phyloP scores from a whole-genome alignment of 2,329 filamentous ascomycete genomes.

The Calonectria montana region DNA sequence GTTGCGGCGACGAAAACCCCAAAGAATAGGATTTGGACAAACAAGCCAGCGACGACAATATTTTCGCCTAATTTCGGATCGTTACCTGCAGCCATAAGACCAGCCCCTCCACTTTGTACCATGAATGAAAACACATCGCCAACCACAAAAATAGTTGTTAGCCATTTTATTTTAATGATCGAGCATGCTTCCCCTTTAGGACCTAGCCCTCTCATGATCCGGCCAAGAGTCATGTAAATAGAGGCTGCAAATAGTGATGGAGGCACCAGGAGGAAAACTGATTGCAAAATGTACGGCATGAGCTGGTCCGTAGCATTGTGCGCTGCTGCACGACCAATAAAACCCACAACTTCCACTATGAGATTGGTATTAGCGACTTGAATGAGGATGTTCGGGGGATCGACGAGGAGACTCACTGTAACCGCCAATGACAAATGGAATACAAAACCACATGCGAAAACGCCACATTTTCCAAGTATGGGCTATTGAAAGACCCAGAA shows the following conservation, averaged over 20 bases:
- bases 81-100: conserved; percentile 37
- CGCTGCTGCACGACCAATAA: background rate
- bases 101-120: conserved; percentile 39
- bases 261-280: conserved; percentile 46
- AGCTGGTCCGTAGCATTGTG: background rate
- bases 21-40: conserved; percentile 65
- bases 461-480: background rate
- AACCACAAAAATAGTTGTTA: conserved; percentile 32
- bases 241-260: conserved; percentile 54
- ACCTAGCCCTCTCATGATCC: background rate
- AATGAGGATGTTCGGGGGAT: background rate
- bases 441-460: background rate
- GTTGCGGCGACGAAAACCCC: conserved; percentile 57
- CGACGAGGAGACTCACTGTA: background rate
- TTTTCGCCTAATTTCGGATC: conserved; percentile 48
- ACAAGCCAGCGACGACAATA: conserved; percentile 62
- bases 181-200: conserved; percentile 49
- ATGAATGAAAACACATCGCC: conserved; percentile 32
- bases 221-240: conserved; percentile 44
- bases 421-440: background rate
- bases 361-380: background rate
- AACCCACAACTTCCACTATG: background rate
- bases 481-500: background rate
- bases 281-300: conserved; percentile 49
- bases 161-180: conserved; percentile 19